Evolutionary conservation across 345 rosid species (phyloP).

Genomic region (Toxicodendron radicans): DNA sequence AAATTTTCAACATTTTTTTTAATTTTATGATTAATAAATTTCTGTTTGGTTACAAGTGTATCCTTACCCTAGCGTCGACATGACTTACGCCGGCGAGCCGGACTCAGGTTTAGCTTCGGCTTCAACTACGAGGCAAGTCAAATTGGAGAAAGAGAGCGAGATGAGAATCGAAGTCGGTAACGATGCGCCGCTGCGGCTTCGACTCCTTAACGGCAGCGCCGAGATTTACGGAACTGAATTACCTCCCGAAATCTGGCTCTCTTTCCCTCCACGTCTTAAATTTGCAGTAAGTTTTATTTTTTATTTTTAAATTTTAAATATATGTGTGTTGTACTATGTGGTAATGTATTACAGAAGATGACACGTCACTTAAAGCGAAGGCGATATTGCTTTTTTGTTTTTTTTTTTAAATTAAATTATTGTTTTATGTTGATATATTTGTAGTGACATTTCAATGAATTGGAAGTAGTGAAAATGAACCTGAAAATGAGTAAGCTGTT

Average conservation of each 20-base stretch:
- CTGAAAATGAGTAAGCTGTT: too few relatives aligned
- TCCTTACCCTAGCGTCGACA: not conserved
- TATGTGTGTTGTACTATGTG: too few relatives aligned
- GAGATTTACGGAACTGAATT: constrained; percentile 90
- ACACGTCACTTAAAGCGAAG: too few relatives aligned
- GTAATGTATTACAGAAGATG: too few relatives aligned
- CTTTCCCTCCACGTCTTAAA: constrained; percentile 83
- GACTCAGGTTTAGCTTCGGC: constrained; percentile 4
- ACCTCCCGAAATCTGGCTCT: constrained; percentile 85
- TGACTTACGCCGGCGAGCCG: constrained; percentile 12
- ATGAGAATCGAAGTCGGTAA: constrained; percentile 80
- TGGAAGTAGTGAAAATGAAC: not conserved
- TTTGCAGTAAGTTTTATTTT: constrained; percentile 54
- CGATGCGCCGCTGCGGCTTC: constrained; percentile 68
- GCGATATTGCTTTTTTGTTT: not conserved
- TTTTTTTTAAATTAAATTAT: too few relatives aligned
- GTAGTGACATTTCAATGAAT: too few relatives aligned
- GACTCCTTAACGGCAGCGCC: constrained; percentile 76
- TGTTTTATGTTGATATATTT: too few relatives aligned
- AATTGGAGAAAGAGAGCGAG: constrained; percentile 82
- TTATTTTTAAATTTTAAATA: too few relatives aligned
- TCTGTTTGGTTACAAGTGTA: too few relatives aligned
- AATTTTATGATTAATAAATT: too few relatives aligned
- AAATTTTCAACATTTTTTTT: too few relatives aligned
- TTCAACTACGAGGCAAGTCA: constrained; percentile 64